Evolutionary conservation across 139 green algal genomes (phyloP), one percentile per base, ranked within the genome.

Genomic region (Volvox africanus): DNA sequence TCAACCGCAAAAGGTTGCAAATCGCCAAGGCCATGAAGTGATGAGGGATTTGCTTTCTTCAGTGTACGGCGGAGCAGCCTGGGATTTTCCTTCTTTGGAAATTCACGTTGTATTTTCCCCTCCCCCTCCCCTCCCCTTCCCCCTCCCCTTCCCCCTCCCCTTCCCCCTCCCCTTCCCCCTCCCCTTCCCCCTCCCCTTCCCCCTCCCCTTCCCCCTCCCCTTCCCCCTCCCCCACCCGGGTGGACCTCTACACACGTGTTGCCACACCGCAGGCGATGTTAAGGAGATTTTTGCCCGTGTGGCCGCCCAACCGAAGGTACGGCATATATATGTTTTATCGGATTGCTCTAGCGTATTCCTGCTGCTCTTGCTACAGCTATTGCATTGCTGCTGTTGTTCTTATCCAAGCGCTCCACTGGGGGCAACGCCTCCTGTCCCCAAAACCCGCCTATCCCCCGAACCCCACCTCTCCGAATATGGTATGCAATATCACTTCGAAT

Each of bases 231-330:
- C 33, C 12, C 22, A 2, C 33, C 18, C 33, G 32, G 76, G 35
- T 37, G 32, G 2, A n/a, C n/a, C 30, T 68, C 19, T 14, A 55
- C 9, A 55, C 44, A 14, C 44, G 5, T 55, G 44, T 55, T 55
- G 44, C 35, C 28, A 80, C 26, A n/a, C 76, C 37, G 21, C 86
- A 90, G 86, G 87, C 33, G 87, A 91, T 24, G 78, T 91, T 1
- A 55, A 84, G 26, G 86, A 88, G 6, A 44, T 96, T 22, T 96
- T 96, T 82, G 78, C 67, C 28, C 92, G 92, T 33, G 75, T 93
- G 0, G 85, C 73, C 0, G 28, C 24, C 35, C 73, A 89, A 37
- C 36, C 33, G 37, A 90, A 86, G 73, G 78, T 79, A 71, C 44
- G 90, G 82, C 44, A 37, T 73, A 9, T 30, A n/a, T 55, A 55